Conservation (phyloP, 2,329 filamentous ascomycete genomes). For the Lachnellula occidentalis region DNA sequence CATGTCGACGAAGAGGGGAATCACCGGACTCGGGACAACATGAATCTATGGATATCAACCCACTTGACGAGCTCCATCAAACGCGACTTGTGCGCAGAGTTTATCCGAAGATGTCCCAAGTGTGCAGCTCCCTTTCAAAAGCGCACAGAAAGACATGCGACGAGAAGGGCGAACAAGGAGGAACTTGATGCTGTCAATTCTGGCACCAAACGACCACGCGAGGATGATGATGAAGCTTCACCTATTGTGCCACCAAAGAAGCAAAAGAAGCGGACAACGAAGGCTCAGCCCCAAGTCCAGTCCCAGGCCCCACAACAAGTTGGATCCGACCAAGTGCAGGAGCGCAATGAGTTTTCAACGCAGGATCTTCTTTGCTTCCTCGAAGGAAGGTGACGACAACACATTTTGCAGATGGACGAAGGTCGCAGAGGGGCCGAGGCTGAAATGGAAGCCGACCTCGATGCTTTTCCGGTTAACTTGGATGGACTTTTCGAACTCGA, state of each 20-base stretch:
- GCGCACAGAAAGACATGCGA: not conserved
- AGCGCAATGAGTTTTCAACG: too few relatives aligned
- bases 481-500: too few relatives aligned
- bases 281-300: too few relatives aligned
- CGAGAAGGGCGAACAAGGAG: not conserved
- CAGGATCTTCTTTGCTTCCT: too few relatives aligned
- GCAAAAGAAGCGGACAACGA: not conserved
- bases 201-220: not conserved
- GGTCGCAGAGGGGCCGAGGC: too few relatives aligned
- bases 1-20: not conserved
- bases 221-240: not conserved
- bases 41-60: not conserved
- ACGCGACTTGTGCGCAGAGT: not conserved
- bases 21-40: conserved; percentile 2
- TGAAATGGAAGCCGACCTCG: too few relatives aligned
- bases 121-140: not conserved
- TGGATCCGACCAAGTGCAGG: too few relatives aligned
- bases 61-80: not conserved
- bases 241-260: not conserved
- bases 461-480: too few relatives aligned
- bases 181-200: not conserved
- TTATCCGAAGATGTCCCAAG: not conserved
- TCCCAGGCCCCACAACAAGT: too few relatives aligned
- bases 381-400: too few relatives aligned
- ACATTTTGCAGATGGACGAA: too few relatives aligned